Percentiles rank a stretch among this genome's conserved stretches.
Conservation (phyloP, 1,284 basidiomycete species). For the Singerocomus rubriflavus region DNA sequence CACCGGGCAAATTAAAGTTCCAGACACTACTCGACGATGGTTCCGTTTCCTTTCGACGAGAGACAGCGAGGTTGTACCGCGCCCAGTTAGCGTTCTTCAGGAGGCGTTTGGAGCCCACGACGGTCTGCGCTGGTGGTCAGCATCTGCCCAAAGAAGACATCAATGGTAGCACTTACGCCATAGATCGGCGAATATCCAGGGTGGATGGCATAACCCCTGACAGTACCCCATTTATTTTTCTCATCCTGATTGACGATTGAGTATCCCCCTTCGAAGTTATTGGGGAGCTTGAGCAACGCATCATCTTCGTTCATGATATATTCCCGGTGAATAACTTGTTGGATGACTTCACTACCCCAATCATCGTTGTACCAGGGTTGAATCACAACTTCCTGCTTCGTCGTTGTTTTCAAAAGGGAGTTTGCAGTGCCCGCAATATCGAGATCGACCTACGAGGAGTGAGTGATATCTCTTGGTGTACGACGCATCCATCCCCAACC, state of each 20-base stretch:
- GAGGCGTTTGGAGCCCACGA: conserved; percentile 55
- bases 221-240: conserved; percentile 54
- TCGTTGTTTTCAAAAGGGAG: conserved; percentile 52
- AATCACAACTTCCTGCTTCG: conserved; percentile 45
- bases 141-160: neutral
- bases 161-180: conserved; percentile 35
- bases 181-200: conserved; percentile 53
- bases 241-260: conserved; percentile 59
- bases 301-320: conserved; percentile 57
- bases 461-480: conserved; percentile 8
- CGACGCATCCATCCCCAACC: conserved; percentile 22
- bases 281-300: conserved; percentile 50
- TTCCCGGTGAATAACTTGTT: conserved; percentile 50
- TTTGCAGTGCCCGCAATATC: conserved; percentile 58
- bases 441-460: conserved; percentile 43
- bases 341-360: conserved; percentile 53
- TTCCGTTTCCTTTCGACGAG: conserved; percentile 57
- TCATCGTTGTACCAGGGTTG: conserved; percentile 62
- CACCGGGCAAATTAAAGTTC: conserved; percentile 61
- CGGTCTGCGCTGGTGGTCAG: conserved; percentile 39
- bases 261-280: conserved; percentile 54
- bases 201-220: conserved; percentile 55
- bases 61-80: conserved; percentile 59
- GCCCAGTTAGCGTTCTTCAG: conserved; percentile 64
- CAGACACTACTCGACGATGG: conserved; percentile 53